A percentile compares a stretch with the other conserved stretches of the same genome.
Evolutionary conservation across 305 asterid genomes (phyloP).

Genomic region (Fraxinus sp.): DNA sequence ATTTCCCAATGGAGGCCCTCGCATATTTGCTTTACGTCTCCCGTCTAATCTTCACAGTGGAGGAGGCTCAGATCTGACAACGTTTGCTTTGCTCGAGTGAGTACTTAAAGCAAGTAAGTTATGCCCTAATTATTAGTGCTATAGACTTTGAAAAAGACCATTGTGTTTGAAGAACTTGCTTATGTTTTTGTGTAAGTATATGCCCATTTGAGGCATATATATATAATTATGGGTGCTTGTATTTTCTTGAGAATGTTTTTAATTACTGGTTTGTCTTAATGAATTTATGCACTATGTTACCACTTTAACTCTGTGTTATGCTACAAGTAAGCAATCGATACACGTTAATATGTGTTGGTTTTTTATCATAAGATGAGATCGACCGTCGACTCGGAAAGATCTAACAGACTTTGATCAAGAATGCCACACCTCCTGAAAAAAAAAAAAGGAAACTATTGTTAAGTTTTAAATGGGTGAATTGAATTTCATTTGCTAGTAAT

Average conservation of each 20-base stretch:
- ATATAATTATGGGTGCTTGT: background rate
- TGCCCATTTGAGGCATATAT: background rate
- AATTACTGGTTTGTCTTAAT: background rate
- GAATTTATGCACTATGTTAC: background rate
- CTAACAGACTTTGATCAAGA: background rate
- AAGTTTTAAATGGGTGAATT: background rate
- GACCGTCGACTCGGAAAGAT: background rate
- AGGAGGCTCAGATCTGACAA: conserved; percentile 76
- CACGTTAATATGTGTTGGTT: background rate
- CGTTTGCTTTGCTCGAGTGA: conserved; percentile 62
- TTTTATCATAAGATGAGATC: background rate
- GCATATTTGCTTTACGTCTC: conserved; percentile 48
- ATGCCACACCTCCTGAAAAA: background rate
- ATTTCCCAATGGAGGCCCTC: conserved; percentile 49
- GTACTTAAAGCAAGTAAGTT: background rate
- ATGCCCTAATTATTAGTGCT: background rate
- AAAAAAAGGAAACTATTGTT: too few relatives aligned
- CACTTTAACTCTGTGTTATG: background rate
- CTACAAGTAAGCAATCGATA: background rate
- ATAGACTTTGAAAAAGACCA: background rate
- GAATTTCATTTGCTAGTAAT: background rate
- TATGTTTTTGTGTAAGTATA: background rate
- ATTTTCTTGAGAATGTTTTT: background rate
- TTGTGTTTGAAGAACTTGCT: background rate
- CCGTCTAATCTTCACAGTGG: conserved; percentile 61